Conservation (phyloP, 2,329 filamentous ascomycete species). For the Talaromyces sp. region DNA sequence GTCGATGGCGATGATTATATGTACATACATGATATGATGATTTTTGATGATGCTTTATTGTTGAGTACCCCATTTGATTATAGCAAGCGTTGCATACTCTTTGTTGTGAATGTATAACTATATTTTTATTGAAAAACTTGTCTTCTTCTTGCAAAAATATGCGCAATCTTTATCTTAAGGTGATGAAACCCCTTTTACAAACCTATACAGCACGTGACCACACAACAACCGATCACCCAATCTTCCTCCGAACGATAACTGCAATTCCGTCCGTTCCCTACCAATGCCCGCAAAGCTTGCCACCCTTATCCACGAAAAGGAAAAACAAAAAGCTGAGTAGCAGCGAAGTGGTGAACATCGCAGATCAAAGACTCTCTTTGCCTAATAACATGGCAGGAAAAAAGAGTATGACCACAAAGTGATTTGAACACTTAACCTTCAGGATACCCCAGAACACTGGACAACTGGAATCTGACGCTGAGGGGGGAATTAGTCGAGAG, state of each 20-base stretch:
- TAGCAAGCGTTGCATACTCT: constrained; percentile 10
- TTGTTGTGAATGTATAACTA: neutral
- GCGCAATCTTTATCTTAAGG: neutral
- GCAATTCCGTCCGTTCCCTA: too few species aligned
- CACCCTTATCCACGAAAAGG: too few species aligned
- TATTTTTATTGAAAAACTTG: neutral
- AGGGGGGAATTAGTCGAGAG: too few species aligned
- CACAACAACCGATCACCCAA: too few species aligned
- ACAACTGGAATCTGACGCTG: neutral
- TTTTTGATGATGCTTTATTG: neutral
- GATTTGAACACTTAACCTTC: neutral
- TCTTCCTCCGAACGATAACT: too few species aligned
- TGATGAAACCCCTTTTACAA: too few species aligned
- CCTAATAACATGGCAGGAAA: neutral
- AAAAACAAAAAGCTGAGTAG: neutral
- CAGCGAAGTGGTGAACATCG: too few species aligned
- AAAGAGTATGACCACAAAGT: neutral
- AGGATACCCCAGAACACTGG: neutral
- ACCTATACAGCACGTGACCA: too few species aligned
- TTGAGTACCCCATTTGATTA: neutral
- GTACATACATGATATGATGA: neutral
- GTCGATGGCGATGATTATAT: constrained; percentile 14
- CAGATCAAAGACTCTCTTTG: too few species aligned
- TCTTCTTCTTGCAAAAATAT: too few species aligned
- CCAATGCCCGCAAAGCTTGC: too few species aligned